These are phyloP conservation scores for Penicillium ucsense DNA, from an alignment of 495 filamentous ascomycete genomes.

Conservation along the genomic window DNA sequence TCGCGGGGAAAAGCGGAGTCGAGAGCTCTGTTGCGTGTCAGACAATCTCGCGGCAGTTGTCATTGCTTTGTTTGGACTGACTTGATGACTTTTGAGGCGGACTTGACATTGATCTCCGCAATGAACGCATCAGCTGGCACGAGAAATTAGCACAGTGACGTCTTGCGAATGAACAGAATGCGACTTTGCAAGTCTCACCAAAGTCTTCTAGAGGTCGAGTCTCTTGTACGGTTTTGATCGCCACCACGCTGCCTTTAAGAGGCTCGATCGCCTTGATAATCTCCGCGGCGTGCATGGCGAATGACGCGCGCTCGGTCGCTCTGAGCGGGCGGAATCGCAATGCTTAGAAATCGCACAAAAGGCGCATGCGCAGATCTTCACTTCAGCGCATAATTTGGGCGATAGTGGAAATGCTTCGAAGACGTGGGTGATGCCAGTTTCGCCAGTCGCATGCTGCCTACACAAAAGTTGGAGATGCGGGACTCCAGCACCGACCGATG, in stretches of 20 bases:
- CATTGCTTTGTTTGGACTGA: constrained; percentile 9
- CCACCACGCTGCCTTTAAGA: constrained; percentile 22
- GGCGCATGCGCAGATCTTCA: not conserved
- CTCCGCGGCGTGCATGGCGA: constrained; percentile 18
- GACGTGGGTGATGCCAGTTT: not conserved
- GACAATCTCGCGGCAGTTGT: not conserved
- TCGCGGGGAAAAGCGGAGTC: constrained; percentile 43
- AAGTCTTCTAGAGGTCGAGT: constrained; percentile 30
- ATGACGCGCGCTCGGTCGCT: not conserved
- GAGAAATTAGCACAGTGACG: constrained; percentile 2
- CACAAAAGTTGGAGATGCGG: not conserved
- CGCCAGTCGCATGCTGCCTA: not conserved
- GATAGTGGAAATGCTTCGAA: not conserved
- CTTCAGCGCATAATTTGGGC: not conserved
- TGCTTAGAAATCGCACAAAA: not conserved
- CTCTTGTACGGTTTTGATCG: constrained; percentile 34
- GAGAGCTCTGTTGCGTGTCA: constrained; percentile 22
- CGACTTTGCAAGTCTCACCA: constrained; percentile 13
- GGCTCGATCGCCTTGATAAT: constrained; percentile 17
- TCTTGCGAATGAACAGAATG: not conserved
- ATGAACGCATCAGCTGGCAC: constrained; percentile 32
- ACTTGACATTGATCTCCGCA: constrained; percentile 34
- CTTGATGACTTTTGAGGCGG: constrained; percentile 39
- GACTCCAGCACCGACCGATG: constrained; percentile 4
- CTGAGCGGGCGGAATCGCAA: not conserved